Percentiles rank a stretch among this genome's conserved stretches.
Conservation (phyloP, 495 filamentous ascomycete species). For the Penicillium canariense region DNA sequence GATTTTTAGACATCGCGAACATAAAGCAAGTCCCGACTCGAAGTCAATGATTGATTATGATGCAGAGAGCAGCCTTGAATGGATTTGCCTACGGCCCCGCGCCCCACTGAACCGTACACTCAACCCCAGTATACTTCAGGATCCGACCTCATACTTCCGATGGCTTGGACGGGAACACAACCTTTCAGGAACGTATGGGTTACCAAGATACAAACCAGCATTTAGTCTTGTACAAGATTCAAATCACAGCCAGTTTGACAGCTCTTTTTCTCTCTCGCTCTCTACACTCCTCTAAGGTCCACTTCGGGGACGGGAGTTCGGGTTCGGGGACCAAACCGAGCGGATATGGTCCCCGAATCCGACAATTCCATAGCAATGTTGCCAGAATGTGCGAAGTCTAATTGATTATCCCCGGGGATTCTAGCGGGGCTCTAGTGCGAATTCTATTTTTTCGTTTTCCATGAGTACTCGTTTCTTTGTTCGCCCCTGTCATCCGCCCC, state of each 20-base stretch:
- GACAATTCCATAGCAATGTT: constrained; percentile 2
- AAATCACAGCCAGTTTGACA: neutral
- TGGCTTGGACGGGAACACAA: neutral
- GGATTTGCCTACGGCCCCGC: neutral
- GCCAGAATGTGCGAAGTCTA: constrained; percentile 6
- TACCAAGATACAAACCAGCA: neutral
- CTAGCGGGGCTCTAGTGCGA: neutral
- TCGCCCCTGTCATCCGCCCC: neutral
- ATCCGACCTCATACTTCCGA: neutral
- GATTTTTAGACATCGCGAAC: too few relatives aligned
- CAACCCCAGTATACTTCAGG: neutral
- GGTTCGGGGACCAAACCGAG: neutral
- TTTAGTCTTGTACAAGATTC: neutral
- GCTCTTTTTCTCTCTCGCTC: neutral
- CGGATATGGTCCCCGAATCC: constrained; percentile 19
- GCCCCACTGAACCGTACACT: neutral
- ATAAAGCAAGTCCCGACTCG: neutral
- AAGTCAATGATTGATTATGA: neutral
- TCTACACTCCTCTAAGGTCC: neutral
- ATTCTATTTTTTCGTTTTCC: neutral
- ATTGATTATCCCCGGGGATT: neutral
- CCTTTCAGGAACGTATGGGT: neutral
- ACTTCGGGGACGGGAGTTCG: constrained; percentile 4
- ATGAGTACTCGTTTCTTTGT: neutral
- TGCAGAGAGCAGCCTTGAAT: neutral